Evolutionary conservation across 805 yeast species (phyloP).

Genomic region (Scheffersomyces lignosus): DNA sequence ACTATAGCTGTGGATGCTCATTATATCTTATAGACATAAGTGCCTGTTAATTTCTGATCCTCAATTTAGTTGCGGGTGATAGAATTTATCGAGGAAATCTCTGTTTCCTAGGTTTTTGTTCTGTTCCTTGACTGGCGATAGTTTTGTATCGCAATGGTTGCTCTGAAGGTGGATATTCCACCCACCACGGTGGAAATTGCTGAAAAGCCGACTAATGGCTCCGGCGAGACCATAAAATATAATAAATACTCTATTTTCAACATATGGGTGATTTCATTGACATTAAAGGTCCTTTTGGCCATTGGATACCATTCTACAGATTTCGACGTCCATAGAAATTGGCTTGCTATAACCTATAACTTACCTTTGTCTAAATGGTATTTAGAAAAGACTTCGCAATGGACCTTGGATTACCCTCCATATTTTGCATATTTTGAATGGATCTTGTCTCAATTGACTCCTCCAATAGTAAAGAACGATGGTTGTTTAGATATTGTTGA

Average conservation of each 20-base stretch:
- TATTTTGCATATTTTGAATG: conserved; percentile 96
- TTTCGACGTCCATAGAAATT: conserved; percentile 95
- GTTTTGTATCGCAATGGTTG: too few relatives aligned
- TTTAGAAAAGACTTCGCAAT: conserved; percentile 69
- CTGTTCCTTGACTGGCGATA: too few relatives aligned
- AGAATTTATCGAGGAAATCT: too few relatives aligned
- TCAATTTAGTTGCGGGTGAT: too few relatives aligned
- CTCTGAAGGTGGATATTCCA: too few relatives aligned
- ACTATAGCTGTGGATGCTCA: too few relatives aligned
- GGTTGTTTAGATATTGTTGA: conserved; percentile 74
- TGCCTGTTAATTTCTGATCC: too few relatives aligned
- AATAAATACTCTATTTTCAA: conserved; percentile 27
- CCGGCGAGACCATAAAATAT: too few relatives aligned
- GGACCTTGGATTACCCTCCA: conserved; percentile 98
- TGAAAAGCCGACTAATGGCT: too few relatives aligned
- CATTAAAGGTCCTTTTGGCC: conserved; percentile 33
- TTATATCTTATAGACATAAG: too few relatives aligned
- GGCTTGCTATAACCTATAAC: conserved; percentile 86
- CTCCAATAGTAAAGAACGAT: conserved; percentile 58
- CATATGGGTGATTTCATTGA: conserved; percentile 36
- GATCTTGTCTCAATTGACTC: conserved; percentile 70
- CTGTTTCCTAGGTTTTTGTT: too few relatives aligned
- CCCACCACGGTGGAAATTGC: too few relatives aligned
- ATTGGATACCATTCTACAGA: conserved; percentile 90
- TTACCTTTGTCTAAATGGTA: conserved; percentile 85